Base-by-base conservation (phyloP, 1,139 yeast genomes). In the Schizosaccharomyces versatilis region DNA sequence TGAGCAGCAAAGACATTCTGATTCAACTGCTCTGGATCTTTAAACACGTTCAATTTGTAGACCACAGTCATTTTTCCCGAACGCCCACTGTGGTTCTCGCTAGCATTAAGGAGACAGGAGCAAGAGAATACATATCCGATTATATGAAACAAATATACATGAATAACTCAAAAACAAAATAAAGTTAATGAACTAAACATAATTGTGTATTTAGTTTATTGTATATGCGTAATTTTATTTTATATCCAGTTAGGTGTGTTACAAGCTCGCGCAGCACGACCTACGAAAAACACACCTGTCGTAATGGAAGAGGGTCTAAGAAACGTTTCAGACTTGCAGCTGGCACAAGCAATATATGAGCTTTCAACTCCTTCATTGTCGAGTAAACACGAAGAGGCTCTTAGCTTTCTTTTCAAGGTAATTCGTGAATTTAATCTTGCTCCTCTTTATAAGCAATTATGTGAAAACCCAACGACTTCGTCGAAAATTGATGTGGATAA, bases 371-470 rank as follows among this genome's bases (percentile, higher is more conserved):
- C 73, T 2, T 67, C 65, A 38, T 62, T 69, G 52, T 64, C 66
- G 51, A 68, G 67, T 64, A 73, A 71, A 62, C 72, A 69, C 14
- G 70, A 67, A 48, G 51, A 53, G 14, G 68, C 81, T 40, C 66
- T 72, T 54, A 63, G 68, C 39, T 73, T 74, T 53, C 71, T 88
- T 55, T 62, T 76, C 53, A 71, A 69, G 42, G 70, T 75, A 53
- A 79, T 90, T 64, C 73, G 73, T 60, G 69, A 71, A 39, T 77
- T 80, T 53, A 73, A 78, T 60, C 74, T 85, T 72, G 95, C 85
- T 0, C 94, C 96, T n/a, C 83, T 84, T 65, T 90, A 86, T 68
- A 70, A 78, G 62, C 76, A 80, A 65, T 71, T 90, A 56, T 75
- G 74, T 61, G 69, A 75, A 48, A 80, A 79, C 57, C 59, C 60